Conservation (phyloP, 164 flowering plant genomes). For the Nymphaea colorata region DNA sequence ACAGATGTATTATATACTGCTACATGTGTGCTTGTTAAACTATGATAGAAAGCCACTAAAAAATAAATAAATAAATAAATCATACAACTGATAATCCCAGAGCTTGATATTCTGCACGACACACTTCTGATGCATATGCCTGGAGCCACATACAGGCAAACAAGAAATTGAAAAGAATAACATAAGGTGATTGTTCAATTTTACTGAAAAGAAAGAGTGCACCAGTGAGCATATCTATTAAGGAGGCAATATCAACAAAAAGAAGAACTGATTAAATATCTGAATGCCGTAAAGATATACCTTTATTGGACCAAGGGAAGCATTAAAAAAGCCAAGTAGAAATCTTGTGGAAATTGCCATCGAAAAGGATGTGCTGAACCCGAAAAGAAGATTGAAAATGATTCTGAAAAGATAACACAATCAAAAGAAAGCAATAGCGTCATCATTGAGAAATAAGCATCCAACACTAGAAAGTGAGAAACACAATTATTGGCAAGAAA, state of each 20-base stretch:
- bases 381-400: conserved; percentile 53
- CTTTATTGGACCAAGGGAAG: conserved; percentile 52
- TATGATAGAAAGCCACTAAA: background rate
- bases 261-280: too few relatives aligned
- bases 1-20: background rate
- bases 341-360: conserved; percentile 65
- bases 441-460: background rate
- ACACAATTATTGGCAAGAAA: background rate
- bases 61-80: background rate
- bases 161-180: background rate
- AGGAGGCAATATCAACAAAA: too few relatives aligned
- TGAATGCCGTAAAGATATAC: conserved; percentile 11
- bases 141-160: conserved; percentile 6
- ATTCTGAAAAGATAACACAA: conserved; percentile 18
- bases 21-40: background rate
- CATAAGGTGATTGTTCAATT: background rate
- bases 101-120: conserved; percentile 43
- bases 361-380: conserved; percentile 58
- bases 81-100: conserved; percentile 45
- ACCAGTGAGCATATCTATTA: too few relatives aligned
- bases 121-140: conserved; percentile 64
- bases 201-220: background rate
- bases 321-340: conserved; percentile 50
- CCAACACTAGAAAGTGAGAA: background rate
- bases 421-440: background rate